These are phyloP conservation scores for Millerozyma acaciae DNA, from an alignment of 805 yeast genomes.

Conservation along the genomic window DNA sequence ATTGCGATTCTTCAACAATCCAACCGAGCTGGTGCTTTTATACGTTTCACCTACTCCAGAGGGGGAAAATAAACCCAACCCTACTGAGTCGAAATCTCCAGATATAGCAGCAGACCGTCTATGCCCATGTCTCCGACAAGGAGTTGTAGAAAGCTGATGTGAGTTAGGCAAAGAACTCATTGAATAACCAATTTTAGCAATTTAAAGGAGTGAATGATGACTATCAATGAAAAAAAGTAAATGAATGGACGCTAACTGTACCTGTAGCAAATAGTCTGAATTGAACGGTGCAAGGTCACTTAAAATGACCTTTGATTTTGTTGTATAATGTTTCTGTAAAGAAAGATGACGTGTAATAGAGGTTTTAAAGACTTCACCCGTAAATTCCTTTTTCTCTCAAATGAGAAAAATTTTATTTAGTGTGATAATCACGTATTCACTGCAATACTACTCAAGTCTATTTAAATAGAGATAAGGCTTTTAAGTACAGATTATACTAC, in stretches of 20 bases:
- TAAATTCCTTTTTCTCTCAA: not conserved
- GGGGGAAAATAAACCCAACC: constrained; percentile 34
- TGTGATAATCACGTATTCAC: constrained; percentile 1
- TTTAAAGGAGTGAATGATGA: not conserved
- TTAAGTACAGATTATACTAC: too few species aligned
- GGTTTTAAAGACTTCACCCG: not conserved
- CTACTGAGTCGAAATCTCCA: constrained; percentile 67
- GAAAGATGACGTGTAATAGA: too few species aligned
- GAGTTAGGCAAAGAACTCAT: constrained; percentile 13
- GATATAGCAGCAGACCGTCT: constrained; percentile 85
- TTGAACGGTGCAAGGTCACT: too few species aligned
- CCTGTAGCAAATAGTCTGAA: not conserved
- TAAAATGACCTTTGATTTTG: too few species aligned
- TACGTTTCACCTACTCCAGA: constrained; percentile 6
- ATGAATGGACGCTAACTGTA: constrained; percentile 11
- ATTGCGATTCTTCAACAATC: too few species aligned
- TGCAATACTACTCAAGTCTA: not conserved
- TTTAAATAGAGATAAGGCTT: too few species aligned
- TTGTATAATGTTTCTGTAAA: too few species aligned
- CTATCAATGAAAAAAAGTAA: constrained; percentile 4
- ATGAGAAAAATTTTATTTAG: constrained; percentile 1
- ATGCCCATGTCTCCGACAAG: constrained; percentile 56
- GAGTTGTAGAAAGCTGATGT: constrained; percentile 9
- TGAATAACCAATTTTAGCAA: not conserved
- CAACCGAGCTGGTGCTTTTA: too few species aligned